Evolutionary conservation across 2,329 filamentous ascomycete genomes (phyloP).

Genomic region (Alternaria hordeiaustralica): DNA sequence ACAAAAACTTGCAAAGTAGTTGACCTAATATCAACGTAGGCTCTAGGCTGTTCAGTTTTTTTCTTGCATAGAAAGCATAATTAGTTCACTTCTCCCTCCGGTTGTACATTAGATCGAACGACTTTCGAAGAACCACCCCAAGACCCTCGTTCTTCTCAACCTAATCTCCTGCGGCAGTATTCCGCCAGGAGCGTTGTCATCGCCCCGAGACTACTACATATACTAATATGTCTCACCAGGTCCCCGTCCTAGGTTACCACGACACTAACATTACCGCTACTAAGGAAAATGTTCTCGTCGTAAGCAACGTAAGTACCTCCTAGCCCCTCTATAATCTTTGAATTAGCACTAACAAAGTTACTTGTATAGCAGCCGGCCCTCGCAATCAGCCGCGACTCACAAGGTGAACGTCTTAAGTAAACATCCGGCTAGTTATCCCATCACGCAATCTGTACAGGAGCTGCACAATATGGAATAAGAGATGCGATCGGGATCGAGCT

Average conservation of each 20-base stretch:
- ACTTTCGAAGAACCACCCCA: not conserved
- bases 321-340: not conserved
- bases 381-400: not conserved
- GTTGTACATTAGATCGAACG: not conserved
- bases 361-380: not conserved
- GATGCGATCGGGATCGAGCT: not conserved
- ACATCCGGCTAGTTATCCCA: not conserved
- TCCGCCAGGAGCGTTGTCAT: not conserved
- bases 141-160: not conserved
- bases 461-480: not conserved
- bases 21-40: not conserved
- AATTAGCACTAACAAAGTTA: not conserved
- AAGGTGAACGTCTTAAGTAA: not conserved
- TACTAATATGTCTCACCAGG: not conserved
- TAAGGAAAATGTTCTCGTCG: not conserved
- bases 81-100: not conserved
- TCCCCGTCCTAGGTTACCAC: not conserved
- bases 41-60: not conserved
- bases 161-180: not conserved
- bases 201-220: not conserved
- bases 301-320: not conserved
- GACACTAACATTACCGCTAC: not conserved
- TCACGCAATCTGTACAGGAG: not conserved
- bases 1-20: not conserved
- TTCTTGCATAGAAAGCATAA: not conserved